Conservation (phyloP, 495 filamentous ascomycete species). For the Pseudoneurospora amorphoporcata region DNA sequence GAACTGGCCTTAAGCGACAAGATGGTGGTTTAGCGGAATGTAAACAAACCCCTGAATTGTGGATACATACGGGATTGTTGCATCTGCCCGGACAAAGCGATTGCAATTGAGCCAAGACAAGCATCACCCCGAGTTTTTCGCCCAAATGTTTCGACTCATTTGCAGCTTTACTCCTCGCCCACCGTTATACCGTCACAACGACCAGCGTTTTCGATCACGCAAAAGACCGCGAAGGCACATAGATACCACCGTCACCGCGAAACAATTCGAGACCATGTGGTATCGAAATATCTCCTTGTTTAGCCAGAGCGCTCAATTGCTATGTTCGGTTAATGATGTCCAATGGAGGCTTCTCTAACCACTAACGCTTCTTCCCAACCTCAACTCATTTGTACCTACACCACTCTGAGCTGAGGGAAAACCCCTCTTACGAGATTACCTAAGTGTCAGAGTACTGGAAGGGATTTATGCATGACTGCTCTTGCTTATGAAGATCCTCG, state of each 20-base stretch:
- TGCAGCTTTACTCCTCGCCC: not conserved
- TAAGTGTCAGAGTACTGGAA: not conserved
- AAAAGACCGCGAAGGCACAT: no score
- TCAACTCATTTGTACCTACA: not conserved
- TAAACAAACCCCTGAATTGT: not conserved
- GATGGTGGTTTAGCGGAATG: not conserved
- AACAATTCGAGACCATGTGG: not conserved
- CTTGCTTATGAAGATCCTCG: not conserved
- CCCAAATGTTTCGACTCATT: not conserved
- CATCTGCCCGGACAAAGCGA: not conserved
- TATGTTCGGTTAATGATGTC: not conserved
- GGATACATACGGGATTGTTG: not conserved
- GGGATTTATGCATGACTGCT: not conserved
- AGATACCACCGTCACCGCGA: not conserved
- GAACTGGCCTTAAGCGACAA: no score
- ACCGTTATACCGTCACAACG: not conserved
- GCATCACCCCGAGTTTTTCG: not conserved
- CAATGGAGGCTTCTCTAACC: not conserved
- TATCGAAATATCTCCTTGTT: not conserved
- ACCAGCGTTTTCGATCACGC: not conserved
- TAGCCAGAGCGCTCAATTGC: not conserved
- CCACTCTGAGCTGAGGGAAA: not conserved
- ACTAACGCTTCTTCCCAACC: no score
- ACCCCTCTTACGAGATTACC: no score
- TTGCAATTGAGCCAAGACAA: not conserved